Conservation (phyloP, 345 rosid species). For the Euclidium syriacum region DNA sequence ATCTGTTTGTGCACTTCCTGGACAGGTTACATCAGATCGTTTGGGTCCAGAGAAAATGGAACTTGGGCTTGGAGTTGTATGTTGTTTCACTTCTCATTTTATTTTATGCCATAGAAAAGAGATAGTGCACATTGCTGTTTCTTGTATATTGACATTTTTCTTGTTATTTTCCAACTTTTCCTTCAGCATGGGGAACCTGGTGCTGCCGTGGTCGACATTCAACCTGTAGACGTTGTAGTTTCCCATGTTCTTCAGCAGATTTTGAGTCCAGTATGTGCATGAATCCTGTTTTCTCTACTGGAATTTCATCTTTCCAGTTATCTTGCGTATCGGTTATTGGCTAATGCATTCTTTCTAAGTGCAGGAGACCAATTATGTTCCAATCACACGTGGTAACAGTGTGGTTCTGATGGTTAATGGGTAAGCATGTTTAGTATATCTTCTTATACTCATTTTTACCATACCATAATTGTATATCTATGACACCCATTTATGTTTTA, state of each 20-base stretch:
- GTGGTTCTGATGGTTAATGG: slow-evolving; percentile 97
- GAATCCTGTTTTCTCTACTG: neutral
- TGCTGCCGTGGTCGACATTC: slow-evolving; percentile 85
- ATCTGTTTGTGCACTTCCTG: slow-evolving; percentile 80
- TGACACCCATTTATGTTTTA: neutral
- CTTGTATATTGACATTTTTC: neutral
- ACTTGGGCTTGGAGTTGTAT: slow-evolving; percentile 93
- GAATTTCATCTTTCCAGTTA: slow-evolving; percentile 1
- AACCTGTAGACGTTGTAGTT: slow-evolving; percentile 78
- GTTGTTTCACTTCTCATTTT: slow-evolving; percentile 26
- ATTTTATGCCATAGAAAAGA: neutral
- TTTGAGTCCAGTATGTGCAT: slow-evolving; percentile 60
- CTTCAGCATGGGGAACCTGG: slow-evolving; percentile 93
- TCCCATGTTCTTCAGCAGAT: slow-evolving; percentile 85
- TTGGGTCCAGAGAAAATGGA: slow-evolving; percentile 80
- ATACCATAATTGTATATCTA: neutral
- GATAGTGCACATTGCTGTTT: neutral
- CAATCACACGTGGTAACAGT: slow-evolving; percentile 78
- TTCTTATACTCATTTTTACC: neutral
- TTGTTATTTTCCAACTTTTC: neutral
- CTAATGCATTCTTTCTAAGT: slow-evolving; percentile 20
- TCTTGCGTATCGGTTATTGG: neutral
- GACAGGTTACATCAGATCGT: slow-evolving; percentile 74
- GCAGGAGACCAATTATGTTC: slow-evolving; percentile 95
- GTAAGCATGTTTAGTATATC: slow-evolving; percentile 39